Base-by-base conservation (phyloP, 305 asterid species). In the Solanum aculeatissimum region DNA sequence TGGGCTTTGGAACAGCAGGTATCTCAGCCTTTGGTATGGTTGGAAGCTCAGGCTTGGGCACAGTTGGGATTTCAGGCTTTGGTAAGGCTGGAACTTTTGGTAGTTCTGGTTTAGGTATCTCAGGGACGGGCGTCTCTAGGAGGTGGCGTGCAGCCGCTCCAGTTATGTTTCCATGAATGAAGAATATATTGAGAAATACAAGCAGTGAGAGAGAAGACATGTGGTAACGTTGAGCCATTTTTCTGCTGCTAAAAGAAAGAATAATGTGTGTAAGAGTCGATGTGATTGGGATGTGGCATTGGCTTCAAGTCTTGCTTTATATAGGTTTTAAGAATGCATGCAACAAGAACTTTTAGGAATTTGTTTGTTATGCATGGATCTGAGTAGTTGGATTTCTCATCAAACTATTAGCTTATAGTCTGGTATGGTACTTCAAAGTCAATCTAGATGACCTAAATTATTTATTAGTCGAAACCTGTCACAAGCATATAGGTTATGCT, bases 371-470 rank as follows among this genome's bases (percentile, higher is more conserved):
- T 58, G 85, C 16, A 87, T 25, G 25, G 32, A 43, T 35, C 16
- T 29, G 40, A 53, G 88, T 83, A 32, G 89, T 83, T 89, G 86
- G 86, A 86, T 87, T 74, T 85, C 90, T 88, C 84, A 88, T 79
- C 87, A 45, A 71, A 21, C 65, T 57, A 9, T 42, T 43, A 23
- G 4, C 80, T 43, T 43, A 49, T 69, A 71, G 66, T 58, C 23
- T 63, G 45, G 32, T 71, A 25, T 18, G 55, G 19, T 21, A 71
- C 80, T 10, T 71, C 21, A 71, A 21, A 71, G 80, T 71, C 80
- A 43, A 71, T 71, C 1, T 71, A 23, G 80, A 71, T 71, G 32
- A 71, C 80, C 57, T 71, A 69, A 71, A 42, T 43, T 42, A 25
- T 10, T 40, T 42, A n/a, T 0, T 71, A 21, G n/a, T 42, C 12